Evolutionary conservation across 768 basidiomycete genomes (phyloP).

Genomic region (Leccinum imitatum): DNA sequence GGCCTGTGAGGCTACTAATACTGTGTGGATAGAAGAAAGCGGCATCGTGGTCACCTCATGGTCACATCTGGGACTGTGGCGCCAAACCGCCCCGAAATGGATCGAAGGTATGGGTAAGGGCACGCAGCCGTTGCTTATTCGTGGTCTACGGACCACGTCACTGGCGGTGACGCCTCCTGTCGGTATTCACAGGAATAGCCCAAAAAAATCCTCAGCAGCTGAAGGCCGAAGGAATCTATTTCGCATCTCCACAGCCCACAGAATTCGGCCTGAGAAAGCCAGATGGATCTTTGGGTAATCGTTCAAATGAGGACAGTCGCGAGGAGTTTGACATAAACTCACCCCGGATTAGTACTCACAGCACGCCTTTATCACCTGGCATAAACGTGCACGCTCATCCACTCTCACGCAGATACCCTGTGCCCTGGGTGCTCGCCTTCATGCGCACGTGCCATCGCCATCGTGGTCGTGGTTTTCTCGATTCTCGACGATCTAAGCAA

Average conservation of each 20-base stretch:
- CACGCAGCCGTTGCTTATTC: constrained; percentile 20
- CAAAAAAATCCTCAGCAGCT: constrained; percentile 15
- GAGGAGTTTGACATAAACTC: constrained; percentile 24
- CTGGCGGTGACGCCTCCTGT: constrained; percentile 18
- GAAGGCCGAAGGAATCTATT: constrained; percentile 22
- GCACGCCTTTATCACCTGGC: too few species aligned
- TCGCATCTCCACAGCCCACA: constrained; percentile 27
- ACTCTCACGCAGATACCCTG: too few species aligned
- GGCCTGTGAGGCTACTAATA: constrained; percentile 19
- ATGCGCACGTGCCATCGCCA: too few species aligned
- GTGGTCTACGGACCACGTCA: constrained; percentile 13
- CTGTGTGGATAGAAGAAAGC: constrained; percentile 28
- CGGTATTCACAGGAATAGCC: constrained; percentile 20
- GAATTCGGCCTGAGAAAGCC: constrained; percentile 23
- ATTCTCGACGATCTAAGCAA: too few species aligned
- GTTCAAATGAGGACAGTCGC: constrained; percentile 14
- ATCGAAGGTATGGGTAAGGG: constrained; percentile 30
- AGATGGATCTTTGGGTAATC: constrained; percentile 19
- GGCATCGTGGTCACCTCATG: constrained; percentile 38
- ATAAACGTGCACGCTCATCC: too few species aligned
- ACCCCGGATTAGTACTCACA: constrained; percentile 11
- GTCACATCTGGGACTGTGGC: constrained; percentile 32
- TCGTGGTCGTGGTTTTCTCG: too few species aligned
- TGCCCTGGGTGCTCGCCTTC: too few species aligned
- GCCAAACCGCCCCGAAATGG: constrained; percentile 31